Conservation (phyloP, 495 filamentous ascomycete species). For the Extremus antarcticus region DNA sequence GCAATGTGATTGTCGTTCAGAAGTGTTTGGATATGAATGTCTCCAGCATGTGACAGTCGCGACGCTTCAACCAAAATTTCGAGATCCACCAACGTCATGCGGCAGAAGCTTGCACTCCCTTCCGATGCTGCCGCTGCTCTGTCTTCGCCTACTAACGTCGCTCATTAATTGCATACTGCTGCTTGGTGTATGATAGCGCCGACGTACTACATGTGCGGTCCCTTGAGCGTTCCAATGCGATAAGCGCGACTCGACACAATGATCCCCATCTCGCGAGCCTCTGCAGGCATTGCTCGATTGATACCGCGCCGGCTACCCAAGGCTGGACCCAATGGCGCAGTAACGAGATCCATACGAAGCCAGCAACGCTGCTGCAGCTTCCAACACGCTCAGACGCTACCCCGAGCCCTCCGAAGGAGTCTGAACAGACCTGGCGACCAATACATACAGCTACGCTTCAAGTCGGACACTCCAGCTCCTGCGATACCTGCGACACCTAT, state of each 20-base stretch:
- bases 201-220: not conserved
- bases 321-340: not conserved
- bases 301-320: not conserved
- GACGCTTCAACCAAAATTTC: not conserved
- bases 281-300: not conserved
- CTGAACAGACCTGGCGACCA: not conserved
- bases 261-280: not conserved
- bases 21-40: not conserved
- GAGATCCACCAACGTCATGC: not conserved
- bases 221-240: not conserved
- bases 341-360: not conserved
- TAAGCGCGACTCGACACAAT: not conserved
- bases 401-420: not conserved
- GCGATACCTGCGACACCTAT: not conserved
- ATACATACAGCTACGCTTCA: constrained; percentile 7
- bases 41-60: not conserved
- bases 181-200: not conserved
- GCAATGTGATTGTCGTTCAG: not conserved
- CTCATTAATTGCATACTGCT: not conserved
- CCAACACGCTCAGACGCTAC: not conserved
- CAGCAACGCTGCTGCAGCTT: constrained; percentile 1
- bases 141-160: not conserved
- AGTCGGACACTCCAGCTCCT: not conserved
- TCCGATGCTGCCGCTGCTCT: not conserved
- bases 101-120: not conserved